Conservation (phyloP, 768 basidiomycete species). For the Rhizopogon sp. region DNA sequence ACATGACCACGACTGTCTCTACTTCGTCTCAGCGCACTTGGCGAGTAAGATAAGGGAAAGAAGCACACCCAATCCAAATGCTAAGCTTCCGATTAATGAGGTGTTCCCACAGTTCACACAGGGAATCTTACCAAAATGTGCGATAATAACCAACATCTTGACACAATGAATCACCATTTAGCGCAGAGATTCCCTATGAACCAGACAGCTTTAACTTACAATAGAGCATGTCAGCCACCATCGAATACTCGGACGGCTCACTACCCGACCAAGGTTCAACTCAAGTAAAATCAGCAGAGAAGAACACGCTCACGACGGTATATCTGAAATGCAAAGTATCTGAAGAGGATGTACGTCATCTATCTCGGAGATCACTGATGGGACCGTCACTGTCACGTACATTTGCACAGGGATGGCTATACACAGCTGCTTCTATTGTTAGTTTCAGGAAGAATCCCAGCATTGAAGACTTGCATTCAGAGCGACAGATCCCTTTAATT, state of each 20-base stretch:
- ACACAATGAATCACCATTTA: neutral
- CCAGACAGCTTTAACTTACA: neutral
- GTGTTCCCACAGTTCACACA: conserved; percentile 15
- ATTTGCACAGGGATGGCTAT: conserved; percentile 39
- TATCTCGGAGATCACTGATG: neutral
- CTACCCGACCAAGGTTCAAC: conserved; percentile 13
- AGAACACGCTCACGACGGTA: neutral
- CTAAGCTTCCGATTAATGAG: conserved; percentile 3
- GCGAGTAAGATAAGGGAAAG: neutral
- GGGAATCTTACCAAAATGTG: conserved; percentile 34
- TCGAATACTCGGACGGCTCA: conserved; percentile 24
- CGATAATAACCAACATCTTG: conserved; percentile 27
- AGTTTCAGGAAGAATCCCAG: neutral
- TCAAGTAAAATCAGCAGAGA: neutral
- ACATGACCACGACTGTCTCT: conserved; percentile 8
- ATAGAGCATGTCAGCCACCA: conserved; percentile 35
- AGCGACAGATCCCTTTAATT: conserved; percentile 1
- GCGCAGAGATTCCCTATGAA: neutral
- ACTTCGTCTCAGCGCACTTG: neutral
- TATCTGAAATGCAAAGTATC: conserved; percentile 7
- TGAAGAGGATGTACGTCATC: neutral
- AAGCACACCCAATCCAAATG: conserved; percentile 33
- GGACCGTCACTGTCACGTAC: conserved; percentile 19
- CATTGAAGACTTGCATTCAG: conserved; percentile 3
- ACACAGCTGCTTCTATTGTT: conserved; percentile 23